Base-by-base conservation (phyloP, 306 rosid genomes). In the Parietaria judaica region DNA sequence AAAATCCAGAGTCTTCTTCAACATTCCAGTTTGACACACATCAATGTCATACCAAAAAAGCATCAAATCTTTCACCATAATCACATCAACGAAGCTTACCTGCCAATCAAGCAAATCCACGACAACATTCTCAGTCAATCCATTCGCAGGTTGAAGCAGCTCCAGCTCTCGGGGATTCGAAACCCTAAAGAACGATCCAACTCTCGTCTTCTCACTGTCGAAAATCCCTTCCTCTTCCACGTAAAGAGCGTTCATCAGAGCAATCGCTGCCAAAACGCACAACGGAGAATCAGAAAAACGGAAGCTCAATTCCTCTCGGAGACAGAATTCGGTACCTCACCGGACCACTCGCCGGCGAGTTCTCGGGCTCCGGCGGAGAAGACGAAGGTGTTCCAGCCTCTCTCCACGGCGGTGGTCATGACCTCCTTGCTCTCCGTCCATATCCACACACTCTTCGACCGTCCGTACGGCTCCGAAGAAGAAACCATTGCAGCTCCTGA, bases 101-200 rank as follows among this genome's bases (percentile, higher is more conserved):
- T 88, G 98, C 98, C 98, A 91, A 75, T 91, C 96, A 43, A 78
- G 83, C 17, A 91, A 83, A 67, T 86, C 74, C 46, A 91, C 80
- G 37, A 88, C 82, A 70, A 85, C 72, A 76, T 78, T 91, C 65
- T 83, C 86, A 2, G 74, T 80, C 9, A 66, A 72, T 60, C 70
- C 80, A 34, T 69, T 75, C 65, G 60, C 79, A 0, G 86, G 95
- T 68, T 70, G 80, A 58, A 88, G 78, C 67, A 66, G 67, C 74
- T 80, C 89, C 55, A 88, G 72, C 62, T 85, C 89, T 48, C 79
- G 80, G 3, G 95, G 84, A 50, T 72, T 79, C 0, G 86, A 75
- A 60, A 86, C 72, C 64, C 86, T 83, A 37, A 81, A 69, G 68
- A 88, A 48, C 36, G 89, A 67, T 63, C 96, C 98, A 38, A 85